Evolutionary conservation across 2,329 filamentous ascomycete species (phyloP).

Genomic region (Pestalotiopsis sp.): DNA sequence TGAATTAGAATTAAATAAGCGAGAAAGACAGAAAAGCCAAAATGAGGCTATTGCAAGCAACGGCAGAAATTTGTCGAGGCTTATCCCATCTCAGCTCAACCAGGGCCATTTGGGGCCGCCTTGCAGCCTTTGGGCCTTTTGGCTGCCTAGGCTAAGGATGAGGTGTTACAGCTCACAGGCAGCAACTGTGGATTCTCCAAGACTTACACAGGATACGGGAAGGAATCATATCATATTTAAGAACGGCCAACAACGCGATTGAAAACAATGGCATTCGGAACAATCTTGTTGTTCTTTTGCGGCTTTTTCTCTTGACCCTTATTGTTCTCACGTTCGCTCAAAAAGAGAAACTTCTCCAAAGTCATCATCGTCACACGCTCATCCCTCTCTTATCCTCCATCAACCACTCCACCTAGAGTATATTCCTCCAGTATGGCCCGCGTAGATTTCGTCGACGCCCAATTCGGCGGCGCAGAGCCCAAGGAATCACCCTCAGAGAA

Average conservation of each 20-base stretch:
- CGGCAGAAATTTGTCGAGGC: background rate
- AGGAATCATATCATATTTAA: background rate
- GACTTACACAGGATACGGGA: background rate
- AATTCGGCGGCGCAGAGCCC: slow-evolving; percentile 1
- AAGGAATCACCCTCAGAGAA: background rate
- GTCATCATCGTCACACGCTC: too few species aligned
- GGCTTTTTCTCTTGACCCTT: background rate
- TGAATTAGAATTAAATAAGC: background rate
- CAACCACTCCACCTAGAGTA: background rate
- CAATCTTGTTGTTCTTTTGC: background rate
- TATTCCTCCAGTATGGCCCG: background rate
- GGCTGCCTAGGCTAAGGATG: background rate
- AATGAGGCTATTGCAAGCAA: background rate
- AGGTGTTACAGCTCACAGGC: background rate
- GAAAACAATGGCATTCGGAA: background rate
- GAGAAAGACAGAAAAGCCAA: background rate
- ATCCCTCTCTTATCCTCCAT: background rate
- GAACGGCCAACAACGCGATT: background rate
- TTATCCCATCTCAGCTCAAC: background rate
- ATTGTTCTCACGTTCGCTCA: too few species aligned
- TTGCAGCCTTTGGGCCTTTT: background rate
- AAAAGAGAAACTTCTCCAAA: too few species aligned
- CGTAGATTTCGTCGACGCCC: background rate
- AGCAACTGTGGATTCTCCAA: background rate
- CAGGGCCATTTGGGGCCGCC: background rate